These are phyloP conservation scores for Hypoxylon sp. DNA, from an alignment of 2,329 filamentous ascomycete species.

Conservation along the genomic window DNA sequence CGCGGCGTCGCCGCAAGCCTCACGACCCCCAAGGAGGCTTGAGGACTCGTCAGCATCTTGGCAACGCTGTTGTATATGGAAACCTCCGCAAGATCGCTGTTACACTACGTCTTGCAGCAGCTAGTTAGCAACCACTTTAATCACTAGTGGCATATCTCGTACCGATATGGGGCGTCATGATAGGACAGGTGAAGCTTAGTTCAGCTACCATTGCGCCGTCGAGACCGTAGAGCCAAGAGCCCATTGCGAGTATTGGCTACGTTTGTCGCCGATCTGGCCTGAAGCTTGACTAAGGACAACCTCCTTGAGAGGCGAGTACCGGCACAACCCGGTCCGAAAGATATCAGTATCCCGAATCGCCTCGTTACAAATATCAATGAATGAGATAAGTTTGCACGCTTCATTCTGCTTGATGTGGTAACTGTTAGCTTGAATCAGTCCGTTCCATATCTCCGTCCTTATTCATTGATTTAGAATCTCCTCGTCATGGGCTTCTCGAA, in stretches of 20 bases:
- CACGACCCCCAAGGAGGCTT: background rate
- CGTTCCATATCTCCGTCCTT: background rate
- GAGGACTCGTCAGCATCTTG: conserved; percentile 33
- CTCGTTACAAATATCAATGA: background rate
- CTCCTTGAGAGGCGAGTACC: background rate
- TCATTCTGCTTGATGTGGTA: background rate
- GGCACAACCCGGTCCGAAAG: conserved; percentile 8
- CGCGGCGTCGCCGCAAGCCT: conserved; percentile 11
- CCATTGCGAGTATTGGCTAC: conserved; percentile 1
- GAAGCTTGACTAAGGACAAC: background rate
- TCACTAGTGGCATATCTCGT: background rate
- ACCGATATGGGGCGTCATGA: background rate
- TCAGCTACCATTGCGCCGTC: background rate
- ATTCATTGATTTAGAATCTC: background rate
- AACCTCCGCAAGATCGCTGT: conserved; percentile 28
- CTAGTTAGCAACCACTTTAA: conserved; percentile 1
- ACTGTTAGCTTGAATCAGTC: background rate
- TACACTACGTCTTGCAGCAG: conserved; percentile 24
- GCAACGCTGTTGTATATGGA: conserved; percentile 17
- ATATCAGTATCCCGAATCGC: background rate
- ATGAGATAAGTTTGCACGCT: background rate
- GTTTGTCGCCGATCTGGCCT: background rate
- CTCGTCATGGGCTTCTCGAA: background rate
- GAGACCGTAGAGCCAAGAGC: background rate
- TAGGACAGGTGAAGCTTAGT: background rate